These are phyloP conservation scores for Neofusicoccum parvum DNA, from an alignment of 2,329 filamentous ascomycete genomes.

Conservation along the genomic window DNA sequence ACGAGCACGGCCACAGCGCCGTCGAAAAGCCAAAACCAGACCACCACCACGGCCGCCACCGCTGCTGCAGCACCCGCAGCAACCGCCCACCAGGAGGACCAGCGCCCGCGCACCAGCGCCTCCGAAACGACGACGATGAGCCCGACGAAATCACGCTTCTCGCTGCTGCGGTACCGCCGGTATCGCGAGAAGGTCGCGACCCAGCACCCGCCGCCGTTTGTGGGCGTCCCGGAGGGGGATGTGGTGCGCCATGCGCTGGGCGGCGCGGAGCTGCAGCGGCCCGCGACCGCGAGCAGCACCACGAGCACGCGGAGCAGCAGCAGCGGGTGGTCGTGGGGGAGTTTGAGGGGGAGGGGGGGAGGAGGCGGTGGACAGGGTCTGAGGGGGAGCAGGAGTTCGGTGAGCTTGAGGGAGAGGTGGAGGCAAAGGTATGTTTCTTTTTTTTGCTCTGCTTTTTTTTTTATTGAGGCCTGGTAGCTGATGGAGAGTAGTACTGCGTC, in stretches of 20 bases:
- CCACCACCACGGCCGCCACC: no score
- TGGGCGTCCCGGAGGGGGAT: not conserved
- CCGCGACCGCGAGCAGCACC: not conserved
- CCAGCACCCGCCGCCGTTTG: not conserved
- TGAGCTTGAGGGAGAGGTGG: not conserved
- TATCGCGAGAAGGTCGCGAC: not conserved
- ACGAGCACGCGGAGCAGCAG: not conserved
- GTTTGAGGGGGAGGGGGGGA: not conserved
- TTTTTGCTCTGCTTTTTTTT: not conserved
- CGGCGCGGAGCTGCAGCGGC: not conserved
- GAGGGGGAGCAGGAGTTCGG: not conserved
- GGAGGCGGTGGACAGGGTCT: not conserved
- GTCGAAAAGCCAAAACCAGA: no score
- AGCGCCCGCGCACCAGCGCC: no score
- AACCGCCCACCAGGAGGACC: no score
- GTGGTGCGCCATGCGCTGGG: no score
- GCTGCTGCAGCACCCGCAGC: no score
- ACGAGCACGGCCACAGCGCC: no score
- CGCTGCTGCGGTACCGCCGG: not conserved
- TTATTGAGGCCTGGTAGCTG: not conserved
- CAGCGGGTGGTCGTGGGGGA: not conserved
- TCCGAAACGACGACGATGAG: no score
- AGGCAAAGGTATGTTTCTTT: not conserved
- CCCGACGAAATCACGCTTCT: not conserved
- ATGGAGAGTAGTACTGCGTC: not conserved